Evolutionary conservation across 345 rosid species (phyloP).

Genomic region (Toxicodendron radicans): DNA sequence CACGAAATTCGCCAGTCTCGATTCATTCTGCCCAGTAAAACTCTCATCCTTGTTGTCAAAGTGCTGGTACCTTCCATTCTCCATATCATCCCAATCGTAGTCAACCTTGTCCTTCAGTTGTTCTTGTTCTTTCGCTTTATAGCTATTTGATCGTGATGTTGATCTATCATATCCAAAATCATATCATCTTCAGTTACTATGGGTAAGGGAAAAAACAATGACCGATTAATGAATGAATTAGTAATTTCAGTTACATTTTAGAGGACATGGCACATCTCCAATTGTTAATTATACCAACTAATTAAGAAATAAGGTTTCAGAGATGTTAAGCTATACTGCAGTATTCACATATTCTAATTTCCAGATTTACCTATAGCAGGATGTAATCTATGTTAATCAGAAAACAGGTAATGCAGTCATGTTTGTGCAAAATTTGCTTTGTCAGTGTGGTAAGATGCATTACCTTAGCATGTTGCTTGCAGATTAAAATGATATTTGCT

Average conservation of each 20-base stretch:
- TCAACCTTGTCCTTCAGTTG: constrained; percentile 22
- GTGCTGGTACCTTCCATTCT: constrained; percentile 23
- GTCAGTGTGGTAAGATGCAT: background rate
- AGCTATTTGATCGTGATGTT: constrained; percentile 22
- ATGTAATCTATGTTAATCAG: background rate
- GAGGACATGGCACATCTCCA: background rate
- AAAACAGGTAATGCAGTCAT: background rate
- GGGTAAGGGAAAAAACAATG: background rate
- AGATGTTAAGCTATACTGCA: background rate
- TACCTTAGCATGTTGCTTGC: background rate
- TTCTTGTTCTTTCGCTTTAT: constrained; percentile 15
- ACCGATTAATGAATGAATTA: background rate
- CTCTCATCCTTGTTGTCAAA: constrained; percentile 10
- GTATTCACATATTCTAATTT: background rate
- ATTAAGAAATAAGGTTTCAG: background rate
- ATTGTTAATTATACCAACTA: background rate
- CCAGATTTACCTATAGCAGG: background rate
- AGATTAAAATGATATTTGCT: background rate
- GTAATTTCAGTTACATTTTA: background rate
- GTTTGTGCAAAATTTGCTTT: background rate
- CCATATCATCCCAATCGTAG: constrained; percentile 21
- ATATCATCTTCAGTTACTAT: constrained; percentile 1
- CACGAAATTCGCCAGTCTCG: constrained; percentile 24
- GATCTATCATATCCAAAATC: constrained; percentile 27
- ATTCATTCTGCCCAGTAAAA: constrained; percentile 5